These are phyloP conservation scores for Aspergillus melleus DNA, from an alignment of 2,329 filamentous ascomycete species.

Conservation along the genomic window DNA sequence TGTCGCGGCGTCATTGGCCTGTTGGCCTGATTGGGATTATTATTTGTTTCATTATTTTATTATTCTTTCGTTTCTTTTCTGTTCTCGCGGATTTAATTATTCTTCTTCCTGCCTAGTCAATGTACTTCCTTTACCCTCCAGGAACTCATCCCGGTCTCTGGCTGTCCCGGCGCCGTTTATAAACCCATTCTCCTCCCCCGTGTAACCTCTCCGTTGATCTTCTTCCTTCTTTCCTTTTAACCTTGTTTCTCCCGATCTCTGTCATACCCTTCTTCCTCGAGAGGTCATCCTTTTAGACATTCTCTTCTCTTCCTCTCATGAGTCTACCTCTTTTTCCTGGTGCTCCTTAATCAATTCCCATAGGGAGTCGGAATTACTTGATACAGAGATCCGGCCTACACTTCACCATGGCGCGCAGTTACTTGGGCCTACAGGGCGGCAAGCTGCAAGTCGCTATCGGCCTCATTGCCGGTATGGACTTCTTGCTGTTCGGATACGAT, in stretches of 20 bases:
- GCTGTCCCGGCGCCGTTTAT: constrained; percentile 5
- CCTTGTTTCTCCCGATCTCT: not conserved
- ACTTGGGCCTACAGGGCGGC: constrained; percentile 43
- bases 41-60: constrained; percentile 1
- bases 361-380: not conserved
- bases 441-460: constrained; percentile 45
- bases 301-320: constrained; percentile 1
- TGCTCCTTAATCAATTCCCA: not conserved
- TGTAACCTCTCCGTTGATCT: constrained; percentile 15
- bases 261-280: constrained; percentile 19
- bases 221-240: constrained; percentile 4
- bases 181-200: constrained; percentile 13
- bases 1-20: not conserved
- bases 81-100: too few species aligned
- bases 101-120: not conserved
- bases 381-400: not conserved
- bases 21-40: not conserved
- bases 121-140: not conserved
- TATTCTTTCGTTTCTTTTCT: not conserved
- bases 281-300: not conserved
- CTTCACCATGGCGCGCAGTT: constrained; percentile 28
- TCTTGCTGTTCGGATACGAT: constrained; percentile 40
- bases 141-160: not conserved
- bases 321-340: not conserved
- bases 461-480: constrained; percentile 46